Conservation (phyloP, 441 rosid genomes). For the Jatropha podagrica region DNA sequence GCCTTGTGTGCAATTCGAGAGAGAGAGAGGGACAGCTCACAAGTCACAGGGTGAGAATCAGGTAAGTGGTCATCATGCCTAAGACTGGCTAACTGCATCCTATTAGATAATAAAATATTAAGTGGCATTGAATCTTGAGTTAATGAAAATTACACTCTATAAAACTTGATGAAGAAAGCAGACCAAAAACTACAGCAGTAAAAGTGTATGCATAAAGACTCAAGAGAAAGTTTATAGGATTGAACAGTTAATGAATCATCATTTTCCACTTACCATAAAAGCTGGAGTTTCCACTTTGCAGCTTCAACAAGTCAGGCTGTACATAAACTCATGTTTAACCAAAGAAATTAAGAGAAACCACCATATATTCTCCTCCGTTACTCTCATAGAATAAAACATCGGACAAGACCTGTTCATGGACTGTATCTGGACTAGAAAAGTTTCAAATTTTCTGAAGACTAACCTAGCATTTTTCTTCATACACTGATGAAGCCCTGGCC, state of each 20-base stretch:
- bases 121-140: background rate
- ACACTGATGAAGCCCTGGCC: too few species aligned
- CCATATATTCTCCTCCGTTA: background rate
- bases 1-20: background rate
- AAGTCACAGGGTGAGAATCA: background rate
- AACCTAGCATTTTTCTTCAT: too few species aligned
- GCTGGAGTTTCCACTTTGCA: constrained; percentile 3
- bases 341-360: background rate
- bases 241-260: background rate
- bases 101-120: background rate
- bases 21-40: background rate
- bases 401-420: background rate
- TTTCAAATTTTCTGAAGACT: too few species aligned
- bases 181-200: background rate
- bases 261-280: background rate
- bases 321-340: background rate
- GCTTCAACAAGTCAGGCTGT: constrained; percentile 7
- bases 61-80: background rate
- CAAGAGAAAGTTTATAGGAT: background rate
- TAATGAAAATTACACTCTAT: constrained; percentile 10
- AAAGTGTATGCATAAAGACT: background rate
- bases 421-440: too few species aligned
- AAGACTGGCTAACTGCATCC: background rate
- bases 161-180: constrained; percentile 6
- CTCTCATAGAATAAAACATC: background rate